Evolutionary conservation across 1,284 basidiomycete species (phyloP).

Genomic region (Salmacisia buchloeana): DNA sequence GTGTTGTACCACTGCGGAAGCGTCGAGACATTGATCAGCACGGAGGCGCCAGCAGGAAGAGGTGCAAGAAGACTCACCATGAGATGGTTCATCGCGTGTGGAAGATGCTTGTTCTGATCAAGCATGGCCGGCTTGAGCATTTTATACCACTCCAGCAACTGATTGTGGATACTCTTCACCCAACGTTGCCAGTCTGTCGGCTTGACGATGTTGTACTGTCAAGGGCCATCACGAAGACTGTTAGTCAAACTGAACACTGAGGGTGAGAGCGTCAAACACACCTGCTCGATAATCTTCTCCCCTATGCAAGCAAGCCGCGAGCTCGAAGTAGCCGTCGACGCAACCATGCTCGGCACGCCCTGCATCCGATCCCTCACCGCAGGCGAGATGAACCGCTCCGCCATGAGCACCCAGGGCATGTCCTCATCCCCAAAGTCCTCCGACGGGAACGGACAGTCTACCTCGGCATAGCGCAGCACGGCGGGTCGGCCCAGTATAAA

Average conservation of each 20-base stretch:
- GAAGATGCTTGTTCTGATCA: slow-evolving; percentile 17
- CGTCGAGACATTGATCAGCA: not conserved
- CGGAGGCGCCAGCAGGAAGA: not conserved
- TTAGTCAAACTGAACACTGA: not conserved
- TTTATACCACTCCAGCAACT: slow-evolving; percentile 13
- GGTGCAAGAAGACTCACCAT: not conserved
- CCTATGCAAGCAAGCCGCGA: slow-evolving; percentile 22
- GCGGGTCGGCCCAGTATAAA: slow-evolving; percentile 32
- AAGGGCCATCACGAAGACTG: not conserved
- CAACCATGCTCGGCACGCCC: not conserved
- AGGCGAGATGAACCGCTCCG: slow-evolving; percentile 13
- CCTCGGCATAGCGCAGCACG: slow-evolving; percentile 32
- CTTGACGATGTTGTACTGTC: slow-evolving; percentile 27
- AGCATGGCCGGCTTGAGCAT: not conserved
- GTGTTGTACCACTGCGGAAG: slow-evolving; percentile 22
- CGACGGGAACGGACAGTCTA: slow-evolving; percentile 32
- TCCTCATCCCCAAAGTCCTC: slow-evolving; percentile 28
- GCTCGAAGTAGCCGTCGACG: slow-evolving; percentile 23
- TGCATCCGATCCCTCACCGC: not conserved
- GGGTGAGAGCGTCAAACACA: not conserved
- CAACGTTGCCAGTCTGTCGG: slow-evolving; percentile 8
- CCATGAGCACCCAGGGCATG: slow-evolving; percentile 28
- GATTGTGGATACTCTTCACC: slow-evolving; percentile 10
- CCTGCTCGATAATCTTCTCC: slow-evolving; percentile 25
- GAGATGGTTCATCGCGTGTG: slow-evolving; percentile 23